Base-by-base conservation (phyloP, 441 rosid species). In the Euphorbia schlechtendalii region DNA sequence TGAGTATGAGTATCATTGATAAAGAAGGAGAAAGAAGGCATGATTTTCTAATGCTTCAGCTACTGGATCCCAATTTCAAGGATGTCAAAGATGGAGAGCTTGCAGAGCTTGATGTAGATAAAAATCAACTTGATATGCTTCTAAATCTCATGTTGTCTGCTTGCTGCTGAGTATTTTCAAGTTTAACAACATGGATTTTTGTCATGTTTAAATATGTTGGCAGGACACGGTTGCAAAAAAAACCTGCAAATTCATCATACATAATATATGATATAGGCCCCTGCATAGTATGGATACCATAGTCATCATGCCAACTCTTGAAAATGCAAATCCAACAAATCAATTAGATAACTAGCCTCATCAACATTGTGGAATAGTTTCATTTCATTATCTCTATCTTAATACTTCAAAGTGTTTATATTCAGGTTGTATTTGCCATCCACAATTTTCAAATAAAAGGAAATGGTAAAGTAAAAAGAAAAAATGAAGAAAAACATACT, bases 161-260 rank as follows among this genome's bases (percentile, higher is more conserved):
- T 41, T 79, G 84, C 3, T 57, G 62, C 25, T 51, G 66, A 66
- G 70, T 76, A 49, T 66, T 64, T 6, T 81, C 84, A 25, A 80
- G 63, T 69, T 80, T 78, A 18, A 84, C 80, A 63, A 77, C 84
- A 52, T 77, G 76, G 60, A 90, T 83, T 74, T 82, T 87, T 1
- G 86, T 72, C 73, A 86, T 87, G 9, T 83, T 84, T 73, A 93
- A 75, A 53, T 86, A 88, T 4, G 86, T 85, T 2, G 99, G 99
- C 56, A 90, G 85, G 66, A 93, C 89, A 66, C 99, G 88, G 69
- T 90, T 86, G 86, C 89, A 90, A 55, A 92, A 65, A 15, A 92
- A 71, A 59, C 98, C 98, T 76, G 12, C 5, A 68, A 21, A 58
- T 41, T 62, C 22, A 57, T 59, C 25, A 60, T 11, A 30, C 67